A percentile compares a stretch with the other conserved stretches of the same genome.
These are phyloP conservation scores for Kickxella alabastrina DNA, from an alignment of 192 early-diverging fungal genomes.

Conservation along the genomic window DNA sequence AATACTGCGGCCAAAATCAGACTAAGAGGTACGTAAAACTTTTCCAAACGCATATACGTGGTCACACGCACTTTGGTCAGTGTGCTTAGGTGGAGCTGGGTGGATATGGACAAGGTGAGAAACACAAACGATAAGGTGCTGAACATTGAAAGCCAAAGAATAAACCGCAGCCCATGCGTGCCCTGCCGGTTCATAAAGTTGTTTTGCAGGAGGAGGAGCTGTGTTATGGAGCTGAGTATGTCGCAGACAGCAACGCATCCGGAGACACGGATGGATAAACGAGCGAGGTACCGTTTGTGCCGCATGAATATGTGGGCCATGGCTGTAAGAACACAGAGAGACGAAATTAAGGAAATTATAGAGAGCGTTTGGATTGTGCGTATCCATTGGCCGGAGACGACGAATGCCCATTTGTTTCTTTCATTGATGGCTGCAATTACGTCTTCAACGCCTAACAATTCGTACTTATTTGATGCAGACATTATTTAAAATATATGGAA, in stretches of 20 bases:
- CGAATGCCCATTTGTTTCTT: constrained; percentile 22
- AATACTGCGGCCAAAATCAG: constrained; percentile 11
- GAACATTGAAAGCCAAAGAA: constrained; percentile 35
- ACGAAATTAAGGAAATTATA: constrained; percentile 20
- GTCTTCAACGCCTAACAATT: too few relatives aligned
- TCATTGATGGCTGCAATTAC: not conserved
- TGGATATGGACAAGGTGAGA: constrained; percentile 27
- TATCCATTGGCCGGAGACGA: constrained; percentile 26
- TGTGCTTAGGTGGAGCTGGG: constrained; percentile 45
- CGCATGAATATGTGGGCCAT: constrained; percentile 8
- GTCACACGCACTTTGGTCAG: constrained; percentile 30
- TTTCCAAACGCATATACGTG: constrained; percentile 34
- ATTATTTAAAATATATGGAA: too few relatives aligned
- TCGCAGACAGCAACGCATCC: constrained; percentile 26
- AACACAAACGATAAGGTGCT: constrained; percentile 27
- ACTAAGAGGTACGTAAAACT: constrained; percentile 21
- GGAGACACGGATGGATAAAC: constrained; percentile 35
- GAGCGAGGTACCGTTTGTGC: constrained; percentile 23
- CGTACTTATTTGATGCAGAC: too few relatives aligned
- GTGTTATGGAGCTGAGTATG: constrained; percentile 9
- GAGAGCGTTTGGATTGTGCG: constrained; percentile 23
- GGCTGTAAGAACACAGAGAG: constrained; percentile 6
- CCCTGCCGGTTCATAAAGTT: constrained; percentile 27
- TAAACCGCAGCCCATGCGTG: constrained; percentile 13
- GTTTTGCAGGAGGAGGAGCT: constrained; percentile 29